phyloP scores from a whole-genome alignment of 371 early-diverging fungal genomes.

The Blastocladiella emersonii region DNA sequence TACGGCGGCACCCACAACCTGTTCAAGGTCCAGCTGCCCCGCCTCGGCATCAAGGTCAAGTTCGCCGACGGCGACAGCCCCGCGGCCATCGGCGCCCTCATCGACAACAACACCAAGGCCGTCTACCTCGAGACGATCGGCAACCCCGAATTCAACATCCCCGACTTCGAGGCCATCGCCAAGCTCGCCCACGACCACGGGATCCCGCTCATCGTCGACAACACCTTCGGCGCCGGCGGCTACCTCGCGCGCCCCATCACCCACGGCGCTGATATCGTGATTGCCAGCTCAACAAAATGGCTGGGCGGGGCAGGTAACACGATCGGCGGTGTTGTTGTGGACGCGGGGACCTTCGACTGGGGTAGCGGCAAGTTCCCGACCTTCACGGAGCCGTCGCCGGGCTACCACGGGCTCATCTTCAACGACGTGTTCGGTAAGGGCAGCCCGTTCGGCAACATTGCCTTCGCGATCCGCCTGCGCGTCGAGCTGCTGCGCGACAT shows the following conservation, averaged over 20 bases:
- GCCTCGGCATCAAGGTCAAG: constrained; percentile 61
- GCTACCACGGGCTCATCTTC: constrained; percentile 73
- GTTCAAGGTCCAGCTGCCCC: constrained; percentile 56
- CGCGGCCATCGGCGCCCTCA: constrained; percentile 45
- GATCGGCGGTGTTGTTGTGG: constrained; percentile 74
- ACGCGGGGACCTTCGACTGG: constrained; percentile 75
- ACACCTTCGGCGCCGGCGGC: constrained; percentile 88
- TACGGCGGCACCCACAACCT: constrained; percentile 85
- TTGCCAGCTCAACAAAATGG: constrained; percentile 79
- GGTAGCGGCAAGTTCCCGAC: constrained; percentile 72
- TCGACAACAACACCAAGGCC: constrained; percentile 73
- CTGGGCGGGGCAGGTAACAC: constrained; percentile 71
- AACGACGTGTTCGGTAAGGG: constrained; percentile 56
- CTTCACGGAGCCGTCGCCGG: constrained; percentile 66
- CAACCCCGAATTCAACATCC: constrained; percentile 69
- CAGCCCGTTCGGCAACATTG: constrained; percentile 40
- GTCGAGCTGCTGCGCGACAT: constrained; percentile 70
- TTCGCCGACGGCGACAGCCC: constrained; percentile 60
- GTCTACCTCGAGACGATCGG: constrained; percentile 76
- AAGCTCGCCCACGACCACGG: constrained; percentile 61
- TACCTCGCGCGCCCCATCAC: constrained; percentile 68
- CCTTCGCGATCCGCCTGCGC: constrained; percentile 58
- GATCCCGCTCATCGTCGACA: constrained; percentile 68
- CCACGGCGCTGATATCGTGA: constrained; percentile 82
- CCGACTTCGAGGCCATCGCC: constrained; percentile 67